Percentiles rank a stretch among this genome's conserved stretches.
Conservation (phyloP, 495 filamentous ascomycete species). For the Oleoguttula mirabilis region DNA sequence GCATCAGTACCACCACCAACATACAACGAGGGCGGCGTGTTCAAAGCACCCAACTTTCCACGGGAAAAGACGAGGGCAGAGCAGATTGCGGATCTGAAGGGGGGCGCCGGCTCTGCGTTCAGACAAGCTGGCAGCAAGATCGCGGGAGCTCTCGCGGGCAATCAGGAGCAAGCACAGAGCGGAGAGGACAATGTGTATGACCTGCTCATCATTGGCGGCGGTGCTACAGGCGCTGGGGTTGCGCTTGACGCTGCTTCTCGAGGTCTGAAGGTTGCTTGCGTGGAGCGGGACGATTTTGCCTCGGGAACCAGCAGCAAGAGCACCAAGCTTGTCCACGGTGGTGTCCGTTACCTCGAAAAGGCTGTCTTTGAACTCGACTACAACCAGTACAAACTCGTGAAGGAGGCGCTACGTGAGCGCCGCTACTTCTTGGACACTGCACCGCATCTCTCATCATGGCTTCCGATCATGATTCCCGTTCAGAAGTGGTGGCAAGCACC, state of each 20-base stretch:
- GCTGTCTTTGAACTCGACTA: slow-evolving; percentile 95
- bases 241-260: slow-evolving; percentile 88
- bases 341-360: slow-evolving; percentile 93
- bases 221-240: slow-evolving; percentile 85
- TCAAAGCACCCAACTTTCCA: slow-evolving; percentile 73
- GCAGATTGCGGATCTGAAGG: slow-evolving; percentile 49
- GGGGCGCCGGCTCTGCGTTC: slow-evolving; percentile 27
- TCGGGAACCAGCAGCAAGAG: slow-evolving; percentile 91
- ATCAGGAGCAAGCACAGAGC: slow-evolving; percentile 19
- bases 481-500: slow-evolving; percentile 96
- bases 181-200: slow-evolving; percentile 51
- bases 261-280: slow-evolving; percentile 81
- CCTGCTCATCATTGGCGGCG: slow-evolving; percentile 79
- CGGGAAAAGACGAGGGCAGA: slow-evolving; percentile 56
- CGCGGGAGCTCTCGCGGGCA: slow-evolving; percentile 6
- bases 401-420: slow-evolving; percentile 88
- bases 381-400: slow-evolving; percentile 84
- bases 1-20: slow-evolving; percentile 71
- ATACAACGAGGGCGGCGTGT: slow-evolving; percentile 63
- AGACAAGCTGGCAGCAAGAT: slow-evolving; percentile 26
- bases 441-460: slow-evolving; percentile 85
- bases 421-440: slow-evolving; percentile 94
- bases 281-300: slow-evolving; percentile 94
- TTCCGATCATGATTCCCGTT: slow-evolving; percentile 95
- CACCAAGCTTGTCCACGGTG: slow-evolving; percentile 94